These are phyloP conservation scores for Sparassis latifolia DNA, from an alignment of 1,284 basidiomycete species.

Conservation along the genomic window DNA sequence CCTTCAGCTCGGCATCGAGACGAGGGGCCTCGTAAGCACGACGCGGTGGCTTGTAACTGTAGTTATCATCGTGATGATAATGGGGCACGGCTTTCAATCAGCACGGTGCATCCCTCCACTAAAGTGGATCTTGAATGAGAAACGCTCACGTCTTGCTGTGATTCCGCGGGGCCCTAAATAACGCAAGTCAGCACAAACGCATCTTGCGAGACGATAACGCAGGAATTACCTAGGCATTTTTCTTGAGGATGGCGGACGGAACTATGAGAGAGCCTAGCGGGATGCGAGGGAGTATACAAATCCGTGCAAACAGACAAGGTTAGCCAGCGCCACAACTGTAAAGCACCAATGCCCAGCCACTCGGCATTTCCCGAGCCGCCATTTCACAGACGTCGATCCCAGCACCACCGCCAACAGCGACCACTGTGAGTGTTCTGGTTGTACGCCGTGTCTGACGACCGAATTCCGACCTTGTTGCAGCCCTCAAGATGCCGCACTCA, in stretches of 20 bases:
- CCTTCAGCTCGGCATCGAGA: conserved; percentile 99
- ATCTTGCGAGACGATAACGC: conserved; percentile 7
- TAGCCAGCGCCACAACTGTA: conserved; percentile 37
- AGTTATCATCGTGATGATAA: conserved; percentile 39
- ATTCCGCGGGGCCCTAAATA: conserved; percentile 76
- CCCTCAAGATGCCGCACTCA: conserved; percentile 95
- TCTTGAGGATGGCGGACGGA: conserved; percentile 46
- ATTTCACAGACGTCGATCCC: conserved; percentile 20
- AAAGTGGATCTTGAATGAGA: conserved; percentile 59
- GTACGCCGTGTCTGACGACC: conserved; percentile 17
- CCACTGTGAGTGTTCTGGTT: conserved; percentile 28
- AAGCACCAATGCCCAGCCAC: conserved; percentile 29
- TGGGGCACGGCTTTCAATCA: conserved; percentile 57
- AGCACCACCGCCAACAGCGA: conserved; percentile 39
- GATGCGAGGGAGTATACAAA: conserved; percentile 13
- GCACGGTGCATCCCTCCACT: conserved; percentile 59
- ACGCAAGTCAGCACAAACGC: conserved; percentile 30
- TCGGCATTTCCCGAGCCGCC: conserved; percentile 22
- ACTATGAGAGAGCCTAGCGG: conserved; percentile 22
- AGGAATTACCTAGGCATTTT: conserved; percentile 75
- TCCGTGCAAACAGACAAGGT: conserved; percentile 19
- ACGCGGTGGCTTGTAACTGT: conserved; percentile 96
- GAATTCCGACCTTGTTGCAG: conserved; percentile 26
- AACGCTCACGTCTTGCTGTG: conserved; percentile 83
- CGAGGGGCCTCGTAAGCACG: conserved; percentile 96